A percentile compares a stretch with the other conserved stretches of the same genome.
Evolutionary conservation across 495 filamentous ascomycete species (phyloP).

Genomic region (Aspergillus funiculosus): DNA sequence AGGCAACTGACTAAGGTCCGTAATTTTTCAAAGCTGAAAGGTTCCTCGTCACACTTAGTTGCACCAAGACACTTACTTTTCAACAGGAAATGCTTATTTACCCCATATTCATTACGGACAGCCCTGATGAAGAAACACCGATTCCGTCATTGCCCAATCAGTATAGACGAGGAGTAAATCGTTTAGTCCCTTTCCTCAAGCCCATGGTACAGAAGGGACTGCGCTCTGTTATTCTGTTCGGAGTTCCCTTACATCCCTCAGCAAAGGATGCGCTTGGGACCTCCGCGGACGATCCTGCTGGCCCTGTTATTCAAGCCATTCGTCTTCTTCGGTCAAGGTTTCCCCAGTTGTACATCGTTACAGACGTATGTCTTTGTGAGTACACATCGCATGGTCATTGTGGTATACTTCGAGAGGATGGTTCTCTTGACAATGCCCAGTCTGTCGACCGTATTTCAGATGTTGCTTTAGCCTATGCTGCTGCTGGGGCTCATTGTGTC

Average conservation of each 20-base stretch:
- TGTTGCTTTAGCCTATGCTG: constrained; percentile 86
- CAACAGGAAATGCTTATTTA: constrained; percentile 93
- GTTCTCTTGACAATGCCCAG: constrained; percentile 81
- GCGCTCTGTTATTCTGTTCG: constrained; percentile 88
- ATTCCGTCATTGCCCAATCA: constrained; percentile 89
- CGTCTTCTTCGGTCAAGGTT: constrained; percentile 74
- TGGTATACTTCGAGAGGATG: constrained; percentile 88
- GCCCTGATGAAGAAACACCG: constrained; percentile 82
- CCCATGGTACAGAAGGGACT: constrained; percentile 86
- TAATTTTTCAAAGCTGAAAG: neutral
- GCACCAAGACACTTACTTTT: neutral
- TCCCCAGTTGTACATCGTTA: constrained; percentile 80
- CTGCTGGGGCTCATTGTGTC: constrained; percentile 91
- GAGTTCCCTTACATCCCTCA: constrained; percentile 72
- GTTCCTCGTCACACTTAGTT: neutral
- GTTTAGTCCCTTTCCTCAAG: constrained; percentile 72
- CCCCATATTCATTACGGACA: constrained; percentile 92
- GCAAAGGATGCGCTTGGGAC: constrained; percentile 89
- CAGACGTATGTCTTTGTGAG: constrained; percentile 95
- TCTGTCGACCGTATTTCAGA: constrained; percentile 91
- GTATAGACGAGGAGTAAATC: constrained; percentile 80
- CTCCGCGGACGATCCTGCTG: constrained; percentile 86
- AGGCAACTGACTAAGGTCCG: constrained; percentile 90
- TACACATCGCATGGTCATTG: constrained; percentile 99
- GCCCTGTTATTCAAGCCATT: constrained; percentile 84